Evolutionary conservation across 2,329 filamentous ascomycete species (phyloP).

Genomic region (Gaeumannomyces sp.): DNA sequence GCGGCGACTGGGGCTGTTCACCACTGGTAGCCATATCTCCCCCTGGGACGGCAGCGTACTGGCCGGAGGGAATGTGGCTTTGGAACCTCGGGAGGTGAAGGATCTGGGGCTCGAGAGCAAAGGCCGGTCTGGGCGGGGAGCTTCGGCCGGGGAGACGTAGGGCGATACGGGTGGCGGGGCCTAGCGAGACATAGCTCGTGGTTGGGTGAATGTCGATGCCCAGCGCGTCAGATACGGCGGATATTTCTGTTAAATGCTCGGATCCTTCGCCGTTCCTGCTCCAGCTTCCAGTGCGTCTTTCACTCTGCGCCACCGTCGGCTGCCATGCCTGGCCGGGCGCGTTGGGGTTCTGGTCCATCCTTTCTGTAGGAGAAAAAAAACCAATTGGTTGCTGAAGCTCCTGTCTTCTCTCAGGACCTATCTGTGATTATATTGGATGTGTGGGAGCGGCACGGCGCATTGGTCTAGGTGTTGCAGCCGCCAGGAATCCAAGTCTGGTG

Average conservation of each 20-base stretch:
- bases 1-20: background rate
- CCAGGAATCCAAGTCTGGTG: background rate
- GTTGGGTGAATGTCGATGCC: background rate
- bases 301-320: background rate
- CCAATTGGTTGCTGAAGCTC: background rate
- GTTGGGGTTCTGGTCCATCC: background rate
- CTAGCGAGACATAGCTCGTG: background rate
- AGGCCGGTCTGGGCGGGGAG: background rate
- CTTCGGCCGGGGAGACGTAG: background rate
- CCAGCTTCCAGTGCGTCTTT: background rate
- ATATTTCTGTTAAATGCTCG: background rate
- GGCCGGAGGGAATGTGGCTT: background rate
- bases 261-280: background rate
- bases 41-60: background rate
- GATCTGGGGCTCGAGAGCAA: background rate
- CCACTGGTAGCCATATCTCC: background rate
- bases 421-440: background rate
- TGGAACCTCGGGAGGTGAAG: background rate
- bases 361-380: background rate
- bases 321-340: background rate
- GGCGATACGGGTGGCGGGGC: background rate
- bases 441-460: background rate
- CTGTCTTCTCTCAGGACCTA: background rate
- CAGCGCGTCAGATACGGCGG: background rate
- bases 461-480: too few relatives aligned